phyloP scores from a whole-genome alignment of 2,329 filamentous ascomycete species.

The Penicillium verrucosum region DNA sequence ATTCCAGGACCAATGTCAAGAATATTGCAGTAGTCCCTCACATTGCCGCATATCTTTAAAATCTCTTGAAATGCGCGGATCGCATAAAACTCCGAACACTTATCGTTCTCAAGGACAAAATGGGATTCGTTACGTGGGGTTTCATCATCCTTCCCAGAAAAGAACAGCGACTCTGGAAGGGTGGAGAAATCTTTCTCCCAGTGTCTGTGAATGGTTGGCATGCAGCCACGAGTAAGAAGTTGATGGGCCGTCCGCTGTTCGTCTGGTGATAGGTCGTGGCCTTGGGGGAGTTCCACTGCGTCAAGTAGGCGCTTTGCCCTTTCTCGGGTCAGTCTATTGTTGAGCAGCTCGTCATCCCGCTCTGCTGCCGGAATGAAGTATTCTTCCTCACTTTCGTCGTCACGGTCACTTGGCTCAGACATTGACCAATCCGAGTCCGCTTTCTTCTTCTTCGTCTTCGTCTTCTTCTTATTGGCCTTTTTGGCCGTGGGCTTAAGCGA shows the following conservation, averaged over 20 bases:
- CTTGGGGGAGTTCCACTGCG: conserved; percentile 39
- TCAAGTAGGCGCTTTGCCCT: conserved; percentile 35
- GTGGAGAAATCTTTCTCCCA: conserved; percentile 56
- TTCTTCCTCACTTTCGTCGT: conserved; percentile 13
- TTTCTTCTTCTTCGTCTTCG: background rate
- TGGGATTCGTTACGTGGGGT: conserved; percentile 31
- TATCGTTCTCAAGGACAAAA: conserved; percentile 47
- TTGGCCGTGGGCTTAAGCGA: background rate
- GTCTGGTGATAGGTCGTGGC: conserved; percentile 49
- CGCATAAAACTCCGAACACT: conserved; percentile 48
- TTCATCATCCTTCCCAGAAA: conserved; percentile 15
- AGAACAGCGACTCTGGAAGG: conserved; percentile 54
- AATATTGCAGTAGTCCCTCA: conserved; percentile 48
- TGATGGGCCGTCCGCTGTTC: conserved; percentile 52
- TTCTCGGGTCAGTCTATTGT: conserved; percentile 30
- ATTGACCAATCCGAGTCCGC: background rate
- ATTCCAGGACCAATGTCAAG: conserved; percentile 34
- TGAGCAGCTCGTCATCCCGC: conserved; percentile 22
- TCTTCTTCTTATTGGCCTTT: background rate
- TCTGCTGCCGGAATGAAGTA: conserved; percentile 20
- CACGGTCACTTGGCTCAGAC: background rate
- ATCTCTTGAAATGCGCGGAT: conserved; percentile 51
- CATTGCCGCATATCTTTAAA: conserved; percentile 50
- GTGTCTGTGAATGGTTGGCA: conserved; percentile 52
- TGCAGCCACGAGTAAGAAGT: conserved; percentile 55